Evolutionary conservation across 495 filamentous ascomycete genomes (phyloP), one percentile per base, ranked within the genome.

Genomic region (Monascus purpureus): DNA sequence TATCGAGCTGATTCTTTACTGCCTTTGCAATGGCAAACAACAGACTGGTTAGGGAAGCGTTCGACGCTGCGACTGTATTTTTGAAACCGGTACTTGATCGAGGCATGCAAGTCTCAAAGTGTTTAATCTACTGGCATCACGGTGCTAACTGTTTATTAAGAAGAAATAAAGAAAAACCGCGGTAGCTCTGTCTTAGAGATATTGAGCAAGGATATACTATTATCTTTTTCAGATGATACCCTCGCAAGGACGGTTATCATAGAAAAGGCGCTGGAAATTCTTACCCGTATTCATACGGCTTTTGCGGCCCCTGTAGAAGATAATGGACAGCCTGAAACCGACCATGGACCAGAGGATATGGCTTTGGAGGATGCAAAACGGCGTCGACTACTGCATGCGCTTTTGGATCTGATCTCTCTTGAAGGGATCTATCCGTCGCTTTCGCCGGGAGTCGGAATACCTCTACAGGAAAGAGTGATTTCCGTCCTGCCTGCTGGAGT

Each of bases 381-480:
- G 13, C 62, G 63, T 16, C 59, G 66, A 14, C 45, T 57, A n/a
- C 37, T 70, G 1, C 56, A 61, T 50, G 60, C 60, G 5, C 49
- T 73, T 11, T 49, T 72, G 9, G 69, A 73, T 33, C 40, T 73
- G 25, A 55, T 72, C 17, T 65, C 67, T 0, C 38, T 73, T 1
- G 69, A 73, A 40, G 69, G 69, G 7, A 61, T 73, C 19, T 72
- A 73, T 33, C 69, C 69, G 9, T 69, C 59, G 0, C 49, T 72
- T 2, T 69, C 68, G 7, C 39, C 50, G 9, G 67, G 69, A 13
- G 65, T 71, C 15, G 68, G 67, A 0, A 64, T 72, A 29, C 69
- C 69, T 6, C 43, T 72, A 13, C 65, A 72, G 40, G 52, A 67
- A 31, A 52, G 69, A 34, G 59, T 71, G 2, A 65, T 69, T 17